Evolutionary conservation across 805 yeast genomes (phyloP).

Genomic region (Danielia oregonensis): DNA sequence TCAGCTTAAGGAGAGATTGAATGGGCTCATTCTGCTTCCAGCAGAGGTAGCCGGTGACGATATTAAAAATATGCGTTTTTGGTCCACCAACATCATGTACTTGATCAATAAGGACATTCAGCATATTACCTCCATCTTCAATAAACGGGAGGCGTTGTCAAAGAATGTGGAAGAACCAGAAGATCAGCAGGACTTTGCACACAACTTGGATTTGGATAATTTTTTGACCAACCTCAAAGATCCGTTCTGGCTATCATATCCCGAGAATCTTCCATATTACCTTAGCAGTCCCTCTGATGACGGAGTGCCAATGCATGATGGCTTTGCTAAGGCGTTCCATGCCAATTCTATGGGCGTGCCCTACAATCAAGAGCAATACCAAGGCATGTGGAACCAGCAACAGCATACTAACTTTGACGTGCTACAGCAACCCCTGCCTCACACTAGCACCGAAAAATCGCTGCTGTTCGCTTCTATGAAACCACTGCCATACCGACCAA

Average conservation of each 20-base stretch:
- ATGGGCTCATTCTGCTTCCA: conserved; percentile 12
- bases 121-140: conserved; percentile 23
- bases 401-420: too few relatives aligned
- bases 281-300: conserved; percentile 12
- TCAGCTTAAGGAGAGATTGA: conserved; percentile 21
- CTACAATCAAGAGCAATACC: too few relatives aligned
- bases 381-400: too few relatives aligned
- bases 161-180: not conserved
- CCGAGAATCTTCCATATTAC: conserved; percentile 41
- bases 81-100: conserved; percentile 34
- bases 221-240: conserved; percentile 42
- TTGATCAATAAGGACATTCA: conserved; percentile 28
- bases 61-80: conserved; percentile 16
- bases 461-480: too few relatives aligned
- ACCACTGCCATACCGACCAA: too few relatives aligned
- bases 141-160: conserved; percentile 3
- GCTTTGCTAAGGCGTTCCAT: not conserved
- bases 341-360: not conserved
- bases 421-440: too few relatives aligned
- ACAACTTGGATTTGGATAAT: conserved; percentile 3
- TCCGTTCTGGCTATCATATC: conserved; percentile 52
- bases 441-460: too few relatives aligned
- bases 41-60: not conserved
- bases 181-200: not conserved
- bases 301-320: not conserved